A percentile compares a stretch with the other conserved stretches of the same genome.
phyloP scores from a whole-genome alignment of 306 rosid species.

The Castanea crenata region DNA sequence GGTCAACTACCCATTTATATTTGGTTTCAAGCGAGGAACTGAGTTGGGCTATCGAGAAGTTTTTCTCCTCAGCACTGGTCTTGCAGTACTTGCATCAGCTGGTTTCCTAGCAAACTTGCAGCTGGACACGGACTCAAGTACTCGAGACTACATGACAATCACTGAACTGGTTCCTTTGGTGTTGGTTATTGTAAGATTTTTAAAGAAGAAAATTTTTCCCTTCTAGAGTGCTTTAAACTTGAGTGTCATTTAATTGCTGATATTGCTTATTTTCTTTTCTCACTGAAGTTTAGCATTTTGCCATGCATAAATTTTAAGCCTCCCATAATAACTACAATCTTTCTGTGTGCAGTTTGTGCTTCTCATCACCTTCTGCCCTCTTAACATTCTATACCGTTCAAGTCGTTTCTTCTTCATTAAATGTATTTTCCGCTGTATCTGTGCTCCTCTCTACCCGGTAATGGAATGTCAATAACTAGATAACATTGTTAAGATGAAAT shows the following conservation, averaged over 20 bases:
- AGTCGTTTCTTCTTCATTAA: conserved; percentile 67
- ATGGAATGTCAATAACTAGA: not conserved
- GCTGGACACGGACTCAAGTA: conserved; percentile 45
- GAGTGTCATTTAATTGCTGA: conserved; percentile 1
- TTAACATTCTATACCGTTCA: conserved; percentile 51
- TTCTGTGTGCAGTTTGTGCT: conserved; percentile 56
- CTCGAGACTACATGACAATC: conserved; percentile 36
- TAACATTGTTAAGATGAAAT: conserved; percentile 1
- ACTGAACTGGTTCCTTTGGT: conserved; percentile 64
- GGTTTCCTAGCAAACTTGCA: conserved; percentile 68
- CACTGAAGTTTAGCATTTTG: not conserved
- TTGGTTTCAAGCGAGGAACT: conserved; percentile 70
- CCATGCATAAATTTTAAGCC: not conserved
- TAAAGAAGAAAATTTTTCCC: not conserved
- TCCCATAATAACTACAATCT: conserved; percentile 1
- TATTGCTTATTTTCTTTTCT: not conserved
- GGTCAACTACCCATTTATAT: conserved; percentile 72
- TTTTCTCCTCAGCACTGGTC: conserved; percentile 65
- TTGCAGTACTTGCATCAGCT: conserved; percentile 57
- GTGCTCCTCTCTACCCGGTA: conserved; percentile 71
- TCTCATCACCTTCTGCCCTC: conserved; percentile 52
- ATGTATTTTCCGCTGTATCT: conserved; percentile 48
- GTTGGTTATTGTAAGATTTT: conserved; percentile 53
- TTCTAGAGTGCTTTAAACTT: not conserved
- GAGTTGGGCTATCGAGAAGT: conserved; percentile 53